Percentiles rank a stretch among this genome's conserved stretches.
These are phyloP conservation scores for Fusarium tricinctum DNA, from an alignment of 2,329 filamentous ascomycete species.

Conservation along the genomic window DNA sequence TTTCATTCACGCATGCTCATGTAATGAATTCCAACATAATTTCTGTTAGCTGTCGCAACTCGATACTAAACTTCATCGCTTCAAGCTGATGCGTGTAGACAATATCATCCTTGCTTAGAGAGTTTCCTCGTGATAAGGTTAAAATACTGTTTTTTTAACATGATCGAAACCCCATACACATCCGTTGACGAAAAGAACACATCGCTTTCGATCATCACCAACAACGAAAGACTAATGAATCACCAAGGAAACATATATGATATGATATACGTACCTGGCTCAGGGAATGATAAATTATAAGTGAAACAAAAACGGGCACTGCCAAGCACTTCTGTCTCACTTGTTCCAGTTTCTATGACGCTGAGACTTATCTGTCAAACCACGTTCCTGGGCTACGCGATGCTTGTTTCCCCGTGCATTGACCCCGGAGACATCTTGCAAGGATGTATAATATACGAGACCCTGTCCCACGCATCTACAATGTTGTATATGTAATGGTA, in stretches of 20 bases:
- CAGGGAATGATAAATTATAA: constrained; percentile 6
- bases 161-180: too few species aligned
- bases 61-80: too few species aligned
- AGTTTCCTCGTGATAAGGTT: too few species aligned
- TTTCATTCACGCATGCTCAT: too few species aligned
- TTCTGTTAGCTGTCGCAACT: too few species aligned
- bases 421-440: constrained; percentile 11
- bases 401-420: constrained; percentile 18
- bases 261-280: constrained; percentile 14
- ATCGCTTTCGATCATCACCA: neutral
- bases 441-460: constrained; percentile 18
- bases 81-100: too few species aligned
- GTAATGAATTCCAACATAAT: too few species aligned
- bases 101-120: too few species aligned
- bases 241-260: constrained; percentile 5
- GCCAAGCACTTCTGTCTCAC: constrained; percentile 12
- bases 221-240: constrained; percentile 2
- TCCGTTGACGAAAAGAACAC: neutral
- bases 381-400: constrained; percentile 12
- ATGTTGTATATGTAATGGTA: neutral
- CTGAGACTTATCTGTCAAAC: constrained; percentile 5
- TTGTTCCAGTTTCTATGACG: constrained; percentile 28
- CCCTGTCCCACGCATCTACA: neutral
- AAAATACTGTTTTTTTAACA: too few species aligned
- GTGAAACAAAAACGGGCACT: constrained; percentile 17